phyloP scores from a whole-genome alignment of 495 filamentous ascomycete species.

The Astrocystis sublimbata region DNA sequence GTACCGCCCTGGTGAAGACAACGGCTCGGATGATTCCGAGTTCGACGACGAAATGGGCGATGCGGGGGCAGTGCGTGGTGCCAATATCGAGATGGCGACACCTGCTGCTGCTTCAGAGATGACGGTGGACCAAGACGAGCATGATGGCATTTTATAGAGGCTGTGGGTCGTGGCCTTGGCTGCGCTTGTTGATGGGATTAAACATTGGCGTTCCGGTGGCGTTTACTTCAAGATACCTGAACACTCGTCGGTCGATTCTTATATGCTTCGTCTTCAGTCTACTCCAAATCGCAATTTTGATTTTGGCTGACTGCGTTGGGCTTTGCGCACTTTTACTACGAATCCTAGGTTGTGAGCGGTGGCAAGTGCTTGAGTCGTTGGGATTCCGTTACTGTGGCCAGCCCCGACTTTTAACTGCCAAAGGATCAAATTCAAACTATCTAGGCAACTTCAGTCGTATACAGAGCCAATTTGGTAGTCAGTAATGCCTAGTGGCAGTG shows the following conservation, averaged over 20 bases:
- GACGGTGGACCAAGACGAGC: slow-evolving; percentile 17
- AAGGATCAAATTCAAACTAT: too few relatives aligned
- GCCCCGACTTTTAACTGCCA: too few relatives aligned
- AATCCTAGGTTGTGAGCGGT: too few relatives aligned
- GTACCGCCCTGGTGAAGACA: slow-evolving; percentile 13
- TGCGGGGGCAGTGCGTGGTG: slow-evolving; percentile 11
- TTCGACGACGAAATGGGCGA: slow-evolving; percentile 43
- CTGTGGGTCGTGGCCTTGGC: background rate
- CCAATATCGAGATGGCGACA: background rate
- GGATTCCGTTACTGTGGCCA: too few relatives aligned
- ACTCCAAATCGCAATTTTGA: background rate
- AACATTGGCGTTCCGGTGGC: slow-evolving; percentile 19
- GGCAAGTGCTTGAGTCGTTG: too few relatives aligned
- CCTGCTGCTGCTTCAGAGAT: slow-evolving; percentile 19
- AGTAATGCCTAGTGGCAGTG: too few relatives aligned
- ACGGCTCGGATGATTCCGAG: slow-evolving; percentile 27
- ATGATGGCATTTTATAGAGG: slow-evolving; percentile 31
- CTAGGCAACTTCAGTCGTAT: too few relatives aligned
- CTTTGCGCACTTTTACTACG: too few relatives aligned
- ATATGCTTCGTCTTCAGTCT: background rate
- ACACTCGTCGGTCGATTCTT: background rate
- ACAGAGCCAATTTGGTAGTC: too few relatives aligned
- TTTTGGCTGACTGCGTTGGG: background rate
- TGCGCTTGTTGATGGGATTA: slow-evolving; percentile 1
- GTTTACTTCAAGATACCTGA: slow-evolving; percentile 15